phyloP scores from a whole-genome alignment of 495 filamentous ascomycete genomes.

The Collariella sp. region DNA sequence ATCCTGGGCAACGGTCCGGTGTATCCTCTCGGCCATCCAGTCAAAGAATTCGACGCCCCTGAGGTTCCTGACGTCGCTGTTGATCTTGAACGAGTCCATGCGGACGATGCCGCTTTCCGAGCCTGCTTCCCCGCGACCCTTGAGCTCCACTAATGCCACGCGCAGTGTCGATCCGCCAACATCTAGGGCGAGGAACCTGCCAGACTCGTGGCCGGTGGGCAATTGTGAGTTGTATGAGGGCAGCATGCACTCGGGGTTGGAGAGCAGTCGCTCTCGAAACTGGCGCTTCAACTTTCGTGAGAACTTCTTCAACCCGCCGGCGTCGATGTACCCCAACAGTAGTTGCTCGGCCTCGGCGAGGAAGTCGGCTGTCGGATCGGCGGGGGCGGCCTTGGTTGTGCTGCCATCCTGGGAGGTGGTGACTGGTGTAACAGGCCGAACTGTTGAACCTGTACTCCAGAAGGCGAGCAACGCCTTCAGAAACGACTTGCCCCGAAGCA shows the following conservation, averaged over 20 bases:
- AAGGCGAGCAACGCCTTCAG: conserved; percentile 43
- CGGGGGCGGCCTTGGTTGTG: background rate
- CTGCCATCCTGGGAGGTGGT: conserved; percentile 30
- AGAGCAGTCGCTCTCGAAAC: conserved; percentile 37
- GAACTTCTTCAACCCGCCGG: conserved; percentile 31
- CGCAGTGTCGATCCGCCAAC: conserved; percentile 73
- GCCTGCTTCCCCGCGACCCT: conserved; percentile 27
- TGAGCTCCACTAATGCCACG: conserved; percentile 67
- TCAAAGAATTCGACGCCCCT: conserved; percentile 54
- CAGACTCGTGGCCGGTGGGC: conserved; percentile 62
- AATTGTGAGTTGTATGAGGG: conserved; percentile 62
- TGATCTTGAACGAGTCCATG: conserved; percentile 45
- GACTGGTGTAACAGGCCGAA: conserved; percentile 29
- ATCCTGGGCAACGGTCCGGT: conserved; percentile 39
- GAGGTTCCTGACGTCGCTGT: conserved; percentile 35
- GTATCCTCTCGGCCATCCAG: conserved; percentile 77
- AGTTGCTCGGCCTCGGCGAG: conserved; percentile 30
- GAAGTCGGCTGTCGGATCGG: conserved; percentile 20
- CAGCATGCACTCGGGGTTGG: conserved; percentile 46
- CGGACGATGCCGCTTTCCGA: conserved; percentile 35
- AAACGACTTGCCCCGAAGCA: conserved; percentile 44
- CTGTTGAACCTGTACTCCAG: conserved; percentile 27
- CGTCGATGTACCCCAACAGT: conserved; percentile 31
- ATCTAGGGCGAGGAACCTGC: conserved; percentile 51
- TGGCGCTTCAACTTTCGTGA: conserved; percentile 39